These are phyloP conservation scores for Microsporum ferrugineum DNA, from an alignment of 2,329 filamentous ascomycete species.

Conservation along the genomic window DNA sequence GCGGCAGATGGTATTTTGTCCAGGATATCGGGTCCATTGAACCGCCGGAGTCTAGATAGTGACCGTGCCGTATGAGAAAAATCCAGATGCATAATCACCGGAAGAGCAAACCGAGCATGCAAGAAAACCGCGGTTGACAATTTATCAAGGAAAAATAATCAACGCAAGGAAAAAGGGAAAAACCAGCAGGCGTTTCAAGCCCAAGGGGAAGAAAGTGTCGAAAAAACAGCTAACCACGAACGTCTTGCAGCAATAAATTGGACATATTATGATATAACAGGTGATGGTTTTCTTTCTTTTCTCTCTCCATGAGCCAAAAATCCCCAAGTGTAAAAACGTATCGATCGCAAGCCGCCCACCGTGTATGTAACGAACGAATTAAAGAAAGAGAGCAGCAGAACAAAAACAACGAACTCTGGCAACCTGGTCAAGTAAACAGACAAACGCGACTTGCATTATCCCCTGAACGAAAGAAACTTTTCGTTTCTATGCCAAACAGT, in stretches of 20 bases:
- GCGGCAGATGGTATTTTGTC: background rate
- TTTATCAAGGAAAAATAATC: background rate
- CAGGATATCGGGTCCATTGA: background rate
- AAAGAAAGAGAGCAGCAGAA: background rate
- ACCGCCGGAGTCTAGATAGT: background rate
- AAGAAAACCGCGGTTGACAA: background rate
- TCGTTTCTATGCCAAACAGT: constrained; percentile 4
- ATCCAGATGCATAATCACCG: background rate
- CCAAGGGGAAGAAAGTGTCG: background rate
- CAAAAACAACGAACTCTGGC: background rate
- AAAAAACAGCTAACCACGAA: background rate
- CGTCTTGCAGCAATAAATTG: background rate
- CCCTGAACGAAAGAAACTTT: constrained; percentile 1
- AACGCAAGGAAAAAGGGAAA: background rate
- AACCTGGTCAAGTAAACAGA: background rate
- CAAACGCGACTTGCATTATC: background rate
- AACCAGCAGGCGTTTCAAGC: background rate
- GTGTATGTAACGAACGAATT: background rate
- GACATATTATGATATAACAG: constrained; percentile 1
- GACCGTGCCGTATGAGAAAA: background rate
- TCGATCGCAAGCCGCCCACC: constrained; percentile 1
- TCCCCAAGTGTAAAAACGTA: background rate
- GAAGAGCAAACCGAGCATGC: background rate
- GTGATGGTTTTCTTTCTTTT: background rate
- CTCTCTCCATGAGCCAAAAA: background rate